A percentile compares a stretch with the other conserved stretches of the same genome.
Conservation (phyloP, 2,329 filamentous ascomycete species). For the Ophiosphaerella narmari region DNA sequence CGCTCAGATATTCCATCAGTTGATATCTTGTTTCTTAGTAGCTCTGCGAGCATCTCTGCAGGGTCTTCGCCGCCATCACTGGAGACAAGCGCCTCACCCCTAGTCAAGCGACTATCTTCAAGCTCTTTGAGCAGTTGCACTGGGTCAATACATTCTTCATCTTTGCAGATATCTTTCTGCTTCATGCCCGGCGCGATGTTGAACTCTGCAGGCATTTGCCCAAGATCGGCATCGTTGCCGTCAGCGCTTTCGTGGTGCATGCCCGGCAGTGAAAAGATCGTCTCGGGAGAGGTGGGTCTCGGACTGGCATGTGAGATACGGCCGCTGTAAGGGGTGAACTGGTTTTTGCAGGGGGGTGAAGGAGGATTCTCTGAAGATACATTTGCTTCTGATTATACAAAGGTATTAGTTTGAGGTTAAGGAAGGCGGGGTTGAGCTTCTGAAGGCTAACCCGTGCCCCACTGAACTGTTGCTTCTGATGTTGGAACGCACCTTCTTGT, state of each 20-base stretch:
- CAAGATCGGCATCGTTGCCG: background rate
- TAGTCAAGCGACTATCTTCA: background rate
- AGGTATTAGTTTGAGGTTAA: too few relatives aligned
- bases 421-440: too few relatives aligned
- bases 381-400: too few relatives aligned
- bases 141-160: background rate
- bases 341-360: too few relatives aligned
- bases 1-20: background rate
- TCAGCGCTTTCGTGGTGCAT: background rate
- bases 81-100: background rate
- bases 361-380: too few relatives aligned
- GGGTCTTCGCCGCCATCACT: slow-evolving; percentile 1
- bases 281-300: too few relatives aligned
- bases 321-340: too few relatives aligned
- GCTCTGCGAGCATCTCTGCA: slow-evolving; percentile 7
- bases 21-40: background rate
- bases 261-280: background rate
- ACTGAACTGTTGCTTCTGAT: too few relatives aligned
- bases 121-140: background rate
- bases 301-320: too few relatives aligned
- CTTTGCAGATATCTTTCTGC: background rate
- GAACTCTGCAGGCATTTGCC: slow-evolving; percentile 11
- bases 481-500: background rate
- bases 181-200: background rate
- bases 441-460: too few relatives aligned